Conservation (phyloP, 257 asterid species). For the Solanum tacnaense region DNA sequence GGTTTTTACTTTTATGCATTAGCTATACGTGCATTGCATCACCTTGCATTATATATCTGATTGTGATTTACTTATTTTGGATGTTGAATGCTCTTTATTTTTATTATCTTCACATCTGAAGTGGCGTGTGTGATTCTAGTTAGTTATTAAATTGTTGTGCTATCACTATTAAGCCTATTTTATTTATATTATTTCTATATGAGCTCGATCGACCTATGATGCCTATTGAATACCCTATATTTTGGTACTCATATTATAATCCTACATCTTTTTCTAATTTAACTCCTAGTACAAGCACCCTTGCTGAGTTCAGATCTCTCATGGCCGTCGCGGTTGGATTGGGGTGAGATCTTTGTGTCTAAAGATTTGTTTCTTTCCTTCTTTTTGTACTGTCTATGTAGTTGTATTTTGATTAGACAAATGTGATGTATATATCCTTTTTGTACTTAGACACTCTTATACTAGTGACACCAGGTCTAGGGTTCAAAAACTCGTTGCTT, state of each 20-base stretch:
- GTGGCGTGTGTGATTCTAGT: neutral
- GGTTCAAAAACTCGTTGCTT: neutral
- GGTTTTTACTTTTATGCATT: neutral
- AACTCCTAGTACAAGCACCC: neutral
- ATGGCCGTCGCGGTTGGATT: neutral
- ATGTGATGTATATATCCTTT: no score
- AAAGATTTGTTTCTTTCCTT: neutral
- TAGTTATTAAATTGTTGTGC: neutral
- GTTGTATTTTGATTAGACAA: neutral
- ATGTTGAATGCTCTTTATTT: neutral
- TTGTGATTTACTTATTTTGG: neutral
- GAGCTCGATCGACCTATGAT: neutral
- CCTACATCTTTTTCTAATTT: neutral
- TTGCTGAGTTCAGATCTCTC: neutral
- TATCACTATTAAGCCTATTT: neutral
- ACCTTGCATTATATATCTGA: neutral
- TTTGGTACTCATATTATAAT: neutral
- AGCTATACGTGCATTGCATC: neutral
- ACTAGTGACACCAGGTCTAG: neutral
- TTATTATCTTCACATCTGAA: neutral
- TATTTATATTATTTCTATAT: no score
- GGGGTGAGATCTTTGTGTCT: neutral
- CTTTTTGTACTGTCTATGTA: neutral
- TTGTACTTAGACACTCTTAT: neutral
- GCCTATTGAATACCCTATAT: neutral